phyloP scores from a whole-genome alignment of 2,329 filamentous ascomycete genomes.

The Alternaria infectoria region DNA sequence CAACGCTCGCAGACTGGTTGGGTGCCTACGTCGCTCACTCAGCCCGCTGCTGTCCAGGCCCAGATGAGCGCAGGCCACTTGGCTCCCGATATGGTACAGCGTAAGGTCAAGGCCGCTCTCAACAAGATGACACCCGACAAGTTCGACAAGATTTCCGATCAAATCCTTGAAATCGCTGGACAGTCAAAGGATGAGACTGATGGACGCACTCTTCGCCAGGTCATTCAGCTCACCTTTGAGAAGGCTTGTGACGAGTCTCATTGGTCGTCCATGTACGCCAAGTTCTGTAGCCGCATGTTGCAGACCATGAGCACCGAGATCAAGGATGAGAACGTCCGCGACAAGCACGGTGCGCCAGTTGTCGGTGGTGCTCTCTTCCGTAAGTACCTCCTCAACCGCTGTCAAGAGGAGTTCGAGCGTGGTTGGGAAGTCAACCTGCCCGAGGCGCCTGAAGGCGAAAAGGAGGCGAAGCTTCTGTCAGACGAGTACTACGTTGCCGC shows the following conservation, averaged over 20 bases:
- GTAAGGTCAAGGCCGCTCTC: slow-evolving; percentile 96
- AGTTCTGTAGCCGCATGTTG: slow-evolving; percentile 97
- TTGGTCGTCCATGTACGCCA: slow-evolving; percentile 98
- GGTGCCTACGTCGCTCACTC: slow-evolving; percentile 73
- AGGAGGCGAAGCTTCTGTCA: slow-evolving; percentile 85
- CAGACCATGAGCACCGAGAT: slow-evolving; percentile 84
- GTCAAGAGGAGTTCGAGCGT: slow-evolving; percentile 98
- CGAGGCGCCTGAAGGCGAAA: slow-evolving; percentile 75
- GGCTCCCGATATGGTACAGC: slow-evolving; percentile 91
- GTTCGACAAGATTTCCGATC: slow-evolving; percentile 92
- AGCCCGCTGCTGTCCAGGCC: slow-evolving; percentile 34
- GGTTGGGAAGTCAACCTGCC: slow-evolving; percentile 93
- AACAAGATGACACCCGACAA: slow-evolving; percentile 99
- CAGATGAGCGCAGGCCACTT: slow-evolving; percentile 57
- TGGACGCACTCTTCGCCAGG: slow-evolving; percentile 91
- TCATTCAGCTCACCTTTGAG: slow-evolving; percentile 98
- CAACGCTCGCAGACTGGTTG: slow-evolving; percentile 76
- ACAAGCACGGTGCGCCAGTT: slow-evolving; percentile 87
- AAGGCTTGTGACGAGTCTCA: slow-evolving; percentile 98
- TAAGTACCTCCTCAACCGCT: slow-evolving; percentile 97
- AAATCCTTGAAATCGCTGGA: slow-evolving; percentile 88
- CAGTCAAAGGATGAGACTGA: slow-evolving; percentile 97
- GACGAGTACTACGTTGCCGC: slow-evolving; percentile 96
- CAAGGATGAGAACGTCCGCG: slow-evolving; percentile 91
- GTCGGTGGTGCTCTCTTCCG: slow-evolving; percentile 94